A percentile compares a stretch with the other conserved stretches of the same genome.
Evolutionary conservation across 495 filamentous ascomycete species (phyloP).

Genomic region (Pseudoneurospora amorphoporcata): DNA sequence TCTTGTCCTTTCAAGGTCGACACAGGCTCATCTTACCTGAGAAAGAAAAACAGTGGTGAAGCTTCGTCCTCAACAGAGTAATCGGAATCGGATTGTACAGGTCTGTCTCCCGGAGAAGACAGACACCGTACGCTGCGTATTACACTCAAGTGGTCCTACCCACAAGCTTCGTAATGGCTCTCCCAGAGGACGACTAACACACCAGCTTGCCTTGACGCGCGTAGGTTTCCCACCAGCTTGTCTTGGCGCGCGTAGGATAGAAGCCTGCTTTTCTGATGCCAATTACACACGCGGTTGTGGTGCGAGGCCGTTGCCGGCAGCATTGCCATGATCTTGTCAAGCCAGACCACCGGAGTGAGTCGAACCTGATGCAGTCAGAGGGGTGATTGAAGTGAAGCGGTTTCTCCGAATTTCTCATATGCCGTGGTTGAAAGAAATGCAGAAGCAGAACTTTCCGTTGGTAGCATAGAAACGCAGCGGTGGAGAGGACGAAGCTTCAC

Average conservation of each 20-base stretch:
- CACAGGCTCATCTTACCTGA: conserved; percentile 6
- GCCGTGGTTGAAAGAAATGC: neutral
- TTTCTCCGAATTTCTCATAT: neutral
- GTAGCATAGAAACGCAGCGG: neutral
- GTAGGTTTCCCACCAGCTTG: neutral
- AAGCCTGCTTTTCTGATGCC: conserved; percentile 19
- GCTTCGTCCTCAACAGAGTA: conserved; percentile 15
- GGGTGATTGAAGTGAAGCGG: neutral
- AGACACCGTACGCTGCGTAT: conserved; percentile 12
- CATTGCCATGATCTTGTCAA: neutral
- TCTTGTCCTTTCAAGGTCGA: neutral
- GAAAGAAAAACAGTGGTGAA: conserved; percentile 9
- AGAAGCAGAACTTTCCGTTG: neutral
- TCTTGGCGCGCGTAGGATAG: neutral
- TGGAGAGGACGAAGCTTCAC: neutral
- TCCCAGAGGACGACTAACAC: conserved; percentile 7
- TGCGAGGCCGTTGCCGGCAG: conserved; percentile 17
- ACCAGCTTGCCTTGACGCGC: neutral
- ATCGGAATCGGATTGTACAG: conserved; percentile 16
- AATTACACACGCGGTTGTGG: conserved; percentile 12
- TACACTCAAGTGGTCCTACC: conserved; percentile 13
- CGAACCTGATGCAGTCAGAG: neutral
- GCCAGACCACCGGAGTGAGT: neutral
- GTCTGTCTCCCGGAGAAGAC: neutral
- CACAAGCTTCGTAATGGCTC: conserved; percentile 19